Conservation (phyloP, 306 rosid genomes). For the Dalbergia cultrata region DNA sequence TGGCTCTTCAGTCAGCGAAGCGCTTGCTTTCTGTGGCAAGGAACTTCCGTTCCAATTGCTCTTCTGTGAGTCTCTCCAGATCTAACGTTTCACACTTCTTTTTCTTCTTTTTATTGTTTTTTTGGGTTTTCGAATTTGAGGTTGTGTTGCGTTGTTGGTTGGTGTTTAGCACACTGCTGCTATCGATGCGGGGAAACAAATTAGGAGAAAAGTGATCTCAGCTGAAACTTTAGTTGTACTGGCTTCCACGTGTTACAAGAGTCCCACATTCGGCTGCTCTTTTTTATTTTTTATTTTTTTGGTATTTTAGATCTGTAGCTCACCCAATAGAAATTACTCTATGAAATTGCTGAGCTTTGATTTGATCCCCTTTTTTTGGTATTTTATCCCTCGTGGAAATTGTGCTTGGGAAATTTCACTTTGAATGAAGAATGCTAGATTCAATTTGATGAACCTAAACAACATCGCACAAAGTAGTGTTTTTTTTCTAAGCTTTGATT, state of each 20-base stretch:
- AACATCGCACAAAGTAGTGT: neutral
- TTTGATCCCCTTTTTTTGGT: neutral
- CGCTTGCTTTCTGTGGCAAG: slow-evolving; percentile 66
- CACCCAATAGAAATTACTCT: neutral
- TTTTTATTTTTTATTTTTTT: slow-evolving; percentile 6
- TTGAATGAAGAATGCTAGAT: slow-evolving; percentile 4
- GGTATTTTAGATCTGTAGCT: slow-evolving; percentile 48
- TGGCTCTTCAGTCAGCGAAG: slow-evolving; percentile 77
- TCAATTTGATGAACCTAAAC: slow-evolving; percentile 21
- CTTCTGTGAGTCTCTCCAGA: slow-evolving; percentile 62
- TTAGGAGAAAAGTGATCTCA: neutral
- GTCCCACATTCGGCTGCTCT: neutral
- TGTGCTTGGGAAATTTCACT: neutral
- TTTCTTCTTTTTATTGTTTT: neutral
- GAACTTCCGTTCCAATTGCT: slow-evolving; percentile 59
- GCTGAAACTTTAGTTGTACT: neutral
- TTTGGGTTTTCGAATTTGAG: neutral
- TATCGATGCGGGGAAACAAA: neutral
- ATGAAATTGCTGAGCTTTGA: neutral
- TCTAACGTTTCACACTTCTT: neutral
- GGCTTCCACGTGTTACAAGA: neutral
- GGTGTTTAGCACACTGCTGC: neutral
- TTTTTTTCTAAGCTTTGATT: neutral
- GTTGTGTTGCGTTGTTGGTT: neutral
- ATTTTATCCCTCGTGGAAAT: neutral